Base-by-base conservation (phyloP, 495 filamentous ascomycete genomes). In the Penicillium taxi region DNA sequence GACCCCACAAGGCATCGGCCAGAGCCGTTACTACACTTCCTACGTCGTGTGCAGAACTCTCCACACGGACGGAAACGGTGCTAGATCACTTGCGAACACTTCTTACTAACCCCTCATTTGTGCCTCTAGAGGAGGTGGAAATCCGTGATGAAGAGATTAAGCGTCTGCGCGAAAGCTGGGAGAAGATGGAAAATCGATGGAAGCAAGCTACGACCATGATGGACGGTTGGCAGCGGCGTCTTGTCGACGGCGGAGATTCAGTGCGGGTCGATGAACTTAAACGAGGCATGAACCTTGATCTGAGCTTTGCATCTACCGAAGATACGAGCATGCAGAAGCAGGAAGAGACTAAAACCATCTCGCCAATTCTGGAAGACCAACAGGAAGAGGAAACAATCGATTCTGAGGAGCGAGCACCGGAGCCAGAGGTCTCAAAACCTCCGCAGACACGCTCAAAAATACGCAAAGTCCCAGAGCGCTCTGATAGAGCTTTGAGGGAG, bases 41-140 rank as follows among this genome's bases (percentile, higher is more conserved):
- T 29, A 53, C 77, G 3, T 81, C 77, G 18, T 86, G 81, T 52
- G 83, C 86, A 31, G 78, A 80, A 17, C 63, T 96, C 26, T 76
- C 84, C 0, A 44, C 54, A 5, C 81, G 90, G 37, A 73, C 94
- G 59, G 79, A 86, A 17, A 58, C 58, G 3, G 78, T 90, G 1
- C 68, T 96, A 39, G 77, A 82, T 33, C 85, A 91, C 44, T 67
- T 96, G 31, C 75, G 80, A 43, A 84, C 72, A 3, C 69, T 98
- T 23, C 67, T 98, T 18, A 94, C 89, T 8, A 95, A 96, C 44
- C 91, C 91, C 4, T 90, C 85, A 6, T 98, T 96, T 58, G 91
- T 96, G 20, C 84, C 91, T 0, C 71, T 98, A n/a, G 93, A 96
- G 53, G 81, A 96, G 56, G 84, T 96, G 5, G 85, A 88, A 41